Percentiles rank a stretch among this genome's conserved stretches.
These are phyloP conservation scores for Neonectria neomacrospora DNA, from an alignment of 2,329 filamentous ascomycete genomes.

Conservation along the genomic window DNA sequence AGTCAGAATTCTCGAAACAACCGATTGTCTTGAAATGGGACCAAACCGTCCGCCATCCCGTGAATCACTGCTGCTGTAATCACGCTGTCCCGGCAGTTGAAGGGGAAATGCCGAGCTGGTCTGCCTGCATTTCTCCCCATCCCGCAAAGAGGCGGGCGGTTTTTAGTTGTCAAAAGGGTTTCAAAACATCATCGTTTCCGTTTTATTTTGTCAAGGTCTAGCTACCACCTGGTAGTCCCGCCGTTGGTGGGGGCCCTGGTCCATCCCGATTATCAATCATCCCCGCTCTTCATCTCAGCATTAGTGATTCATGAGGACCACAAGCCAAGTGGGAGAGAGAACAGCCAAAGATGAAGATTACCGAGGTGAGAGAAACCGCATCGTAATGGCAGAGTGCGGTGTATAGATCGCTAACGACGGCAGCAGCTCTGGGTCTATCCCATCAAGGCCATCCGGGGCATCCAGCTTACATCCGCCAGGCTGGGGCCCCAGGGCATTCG, in stretches of 20 bases:
- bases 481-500: conserved; percentile 71
- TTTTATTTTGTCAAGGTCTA: conserved; percentile 23
- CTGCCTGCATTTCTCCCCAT: conserved; percentile 1
- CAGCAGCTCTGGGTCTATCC: conserved; percentile 74
- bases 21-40: not conserved
- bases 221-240: not conserved
- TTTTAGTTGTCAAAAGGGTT: not conserved
- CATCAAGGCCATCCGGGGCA: conserved; percentile 76
- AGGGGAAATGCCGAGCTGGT: conserved; percentile 1
- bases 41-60: not conserved
- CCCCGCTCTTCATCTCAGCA: conserved; percentile 11
- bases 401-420: conserved; percentile 15
- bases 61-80: conserved; percentile 2
- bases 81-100: not conserved
- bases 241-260: conserved; percentile 18
- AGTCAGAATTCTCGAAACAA: not conserved
- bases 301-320: conserved; percentile 13
- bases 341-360: conserved; percentile 47
- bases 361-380: conserved; percentile 36
- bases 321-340: conserved; percentile 24
- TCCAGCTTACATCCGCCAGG: conserved; percentile 62
- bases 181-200: not conserved
- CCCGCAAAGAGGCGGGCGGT: no score
- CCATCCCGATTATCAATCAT: conserved; percentile 34
- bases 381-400: no score